phyloP scores from a whole-genome alignment of 768 basidiomycete species.

The Epithele typhae region DNA sequence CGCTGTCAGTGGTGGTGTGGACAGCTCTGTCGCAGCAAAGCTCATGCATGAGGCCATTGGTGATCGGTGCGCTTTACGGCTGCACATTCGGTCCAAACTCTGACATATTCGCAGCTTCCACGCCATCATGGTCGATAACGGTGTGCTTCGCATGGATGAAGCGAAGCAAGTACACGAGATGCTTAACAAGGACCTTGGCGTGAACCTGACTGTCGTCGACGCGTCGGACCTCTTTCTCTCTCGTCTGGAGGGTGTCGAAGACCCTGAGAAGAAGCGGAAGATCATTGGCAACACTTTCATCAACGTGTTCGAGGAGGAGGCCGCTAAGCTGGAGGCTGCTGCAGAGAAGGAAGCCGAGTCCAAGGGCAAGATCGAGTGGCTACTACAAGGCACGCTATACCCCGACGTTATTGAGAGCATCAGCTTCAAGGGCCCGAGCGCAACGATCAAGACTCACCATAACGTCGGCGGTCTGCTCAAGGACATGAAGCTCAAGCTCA shows the following conservation, averaged over 20 bases:
- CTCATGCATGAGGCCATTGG: slow-evolving; percentile 99
- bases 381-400: slow-evolving; percentile 96
- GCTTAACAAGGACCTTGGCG: slow-evolving; percentile 90
- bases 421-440: slow-evolving; percentile 98
- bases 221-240: slow-evolving; percentile 91
- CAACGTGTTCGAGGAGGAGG: slow-evolving; percentile 95
- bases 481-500: slow-evolving; percentile 98
- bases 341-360: slow-evolving; percentile 73
- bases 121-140: slow-evolving; percentile 99
- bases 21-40: slow-evolving; percentile 97
- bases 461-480: slow-evolving; percentile 95
- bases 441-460: slow-evolving; percentile 99
- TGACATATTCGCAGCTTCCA: slow-evolving; percentile 68
- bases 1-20: slow-evolving; percentile 96
- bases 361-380: slow-evolving; percentile 94
- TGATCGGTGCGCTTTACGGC: slow-evolving; percentile 59
- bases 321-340: slow-evolving; percentile 77
- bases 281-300: slow-evolving; percentile 99
- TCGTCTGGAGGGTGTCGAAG: slow-evolving; percentile 85
- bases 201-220: slow-evolving; percentile 94
- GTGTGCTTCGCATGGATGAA: slow-evolving; percentile 90
- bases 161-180: slow-evolving; percentile 87
- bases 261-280: slow-evolving; percentile 95
- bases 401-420: slow-evolving; percentile 99
- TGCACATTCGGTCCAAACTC: not conserved